These are phyloP conservation scores for Gaeumannomyces tritici DNA, from an alignment of 2,329 filamentous ascomycete genomes.

Conservation along the genomic window DNA sequence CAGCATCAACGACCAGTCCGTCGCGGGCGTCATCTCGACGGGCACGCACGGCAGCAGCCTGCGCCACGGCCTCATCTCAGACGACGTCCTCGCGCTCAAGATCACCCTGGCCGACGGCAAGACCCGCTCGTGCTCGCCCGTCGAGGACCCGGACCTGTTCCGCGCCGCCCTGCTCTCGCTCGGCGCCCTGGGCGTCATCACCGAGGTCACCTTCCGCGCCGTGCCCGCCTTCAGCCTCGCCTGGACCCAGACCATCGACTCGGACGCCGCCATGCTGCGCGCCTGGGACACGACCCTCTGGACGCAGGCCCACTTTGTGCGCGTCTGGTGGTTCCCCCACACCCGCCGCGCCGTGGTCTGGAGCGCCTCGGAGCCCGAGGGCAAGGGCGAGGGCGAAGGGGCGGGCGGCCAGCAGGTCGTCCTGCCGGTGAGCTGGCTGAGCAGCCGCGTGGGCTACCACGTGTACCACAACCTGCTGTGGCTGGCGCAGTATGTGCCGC, in stretches of 20 bases:
- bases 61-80: constrained; percentile 73
- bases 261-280: constrained; percentile 57
- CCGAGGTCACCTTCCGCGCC: constrained; percentile 77
- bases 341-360: constrained; percentile 80
- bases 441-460: constrained; percentile 71
- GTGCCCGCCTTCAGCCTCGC: constrained; percentile 73
- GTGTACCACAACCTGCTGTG: constrained; percentile 88
- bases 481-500: constrained; percentile 66
- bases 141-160: constrained; percentile 68
- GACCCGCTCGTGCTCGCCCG: constrained; percentile 58
- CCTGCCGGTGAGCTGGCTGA: constrained; percentile 67
- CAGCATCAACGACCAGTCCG: constrained; percentile 89
- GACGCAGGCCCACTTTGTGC: constrained; percentile 77
- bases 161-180: constrained; percentile 79
- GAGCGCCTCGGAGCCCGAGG: constrained; percentile 66
- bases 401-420: constrained; percentile 25
- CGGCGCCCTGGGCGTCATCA: constrained; percentile 83
- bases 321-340: constrained; percentile 98
- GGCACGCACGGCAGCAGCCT: constrained; percentile 88
- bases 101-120: constrained; percentile 77
- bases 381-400: constrained; percentile 20
- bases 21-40: constrained; percentile 86
- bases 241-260: constrained; percentile 74
- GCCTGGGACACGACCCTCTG: constrained; percentile 68
- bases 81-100: constrained; percentile 63